Evolutionary conservation across 371 early-diverging fungal species (phyloP), one percentile per base, ranked within the genome.

Genomic region (Mortierella sp.): DNA sequence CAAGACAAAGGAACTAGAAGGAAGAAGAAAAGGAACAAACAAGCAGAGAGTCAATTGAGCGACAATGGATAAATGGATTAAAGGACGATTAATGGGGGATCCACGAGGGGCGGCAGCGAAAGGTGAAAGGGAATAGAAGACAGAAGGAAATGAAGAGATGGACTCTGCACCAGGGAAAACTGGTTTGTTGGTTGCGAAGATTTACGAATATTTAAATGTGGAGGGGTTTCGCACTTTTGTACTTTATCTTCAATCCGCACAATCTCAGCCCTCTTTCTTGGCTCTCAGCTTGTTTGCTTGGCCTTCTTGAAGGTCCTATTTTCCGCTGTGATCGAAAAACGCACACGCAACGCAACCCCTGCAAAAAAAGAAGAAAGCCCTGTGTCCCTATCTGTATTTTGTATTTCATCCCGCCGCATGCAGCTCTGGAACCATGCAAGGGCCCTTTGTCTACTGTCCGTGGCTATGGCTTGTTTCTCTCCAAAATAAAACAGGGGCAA

Each of bases 111-210:
- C 14, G n/a, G n/a, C n/a, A n/a, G n/a, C n/a, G n/a, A n/a, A n/a
- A n/a, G n/a, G n/a, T n/a, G n/a, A n/a, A n/a, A n/a, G n/a, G n/a
- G n/a, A n/a, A n/a, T n/a, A n/a, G n/a, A n/a, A 45, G 10, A 52
- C 24, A 48, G 48, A 2, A 22, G 48, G n/a, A 48, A 14, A 16
- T 14, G 45, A 45, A n/a, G n/a, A n/a, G n/a, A n/a, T n/a, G n/a
- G n/a, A n/a, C n/a, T n/a, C n/a, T n/a, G n/a, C n/a, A n/a, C 5
- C 40, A 66, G 66, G 66, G 66, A 52, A 37, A 24, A 58, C 52
- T 8, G 44, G 58, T 58, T 58, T 58, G 58, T 34, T 34, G 34
- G 34, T 11, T 24, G 11, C 2, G 4, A n/a, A 26, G 41, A 24
- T 34, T 66, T 31, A 47, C 1, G 11, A 8, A 2, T 16, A 4